Percentiles rank a stretch among this genome's conserved stretches.
These are phyloP conservation scores for Carex arenaria DNA, from an alignment of 202 grass and related monocot genomes.

Conservation along the genomic window DNA sequence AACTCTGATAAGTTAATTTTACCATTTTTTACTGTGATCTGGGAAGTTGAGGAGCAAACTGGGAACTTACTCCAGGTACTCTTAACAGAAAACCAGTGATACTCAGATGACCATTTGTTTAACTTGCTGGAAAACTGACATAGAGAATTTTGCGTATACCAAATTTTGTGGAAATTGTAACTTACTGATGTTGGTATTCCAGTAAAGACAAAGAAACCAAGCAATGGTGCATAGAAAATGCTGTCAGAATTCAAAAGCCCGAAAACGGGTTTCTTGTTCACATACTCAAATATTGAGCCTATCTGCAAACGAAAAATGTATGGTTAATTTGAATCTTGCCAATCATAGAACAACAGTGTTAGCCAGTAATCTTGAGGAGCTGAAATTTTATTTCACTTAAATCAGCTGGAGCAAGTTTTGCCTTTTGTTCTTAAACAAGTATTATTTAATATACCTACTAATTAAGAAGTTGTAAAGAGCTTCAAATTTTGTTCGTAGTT, in stretches of 20 bases:
- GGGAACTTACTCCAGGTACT: background rate
- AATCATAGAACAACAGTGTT: background rate
- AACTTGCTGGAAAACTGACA: background rate
- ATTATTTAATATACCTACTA: background rate
- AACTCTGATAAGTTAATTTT: background rate
- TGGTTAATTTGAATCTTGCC: background rate
- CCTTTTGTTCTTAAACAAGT: background rate
- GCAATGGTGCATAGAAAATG: slow-evolving; percentile 68
- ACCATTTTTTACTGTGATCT: background rate
- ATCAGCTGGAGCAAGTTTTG: background rate
- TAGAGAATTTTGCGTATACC: background rate
- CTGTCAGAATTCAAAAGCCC: slow-evolving; percentile 69
- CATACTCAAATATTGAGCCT: slow-evolving; percentile 92
- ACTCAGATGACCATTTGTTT: background rate
- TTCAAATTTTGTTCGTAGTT: background rate
- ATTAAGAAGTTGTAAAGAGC: background rate
- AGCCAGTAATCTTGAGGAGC: background rate
- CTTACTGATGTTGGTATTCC: slow-evolving; percentile 88
- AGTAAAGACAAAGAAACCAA: slow-evolving; percentile 93
- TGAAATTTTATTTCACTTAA: background rate
- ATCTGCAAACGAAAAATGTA: slow-evolving; percentile 36
- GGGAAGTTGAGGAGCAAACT: background rate
- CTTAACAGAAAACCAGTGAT: background rate
- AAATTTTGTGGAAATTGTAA: background rate
- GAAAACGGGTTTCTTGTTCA: slow-evolving; percentile 72